Percentiles rank a stretch among this genome's conserved stretches.
phyloP scores from a whole-genome alignment of 164 flowering plant species.

The Stephania yunnanensis region DNA sequence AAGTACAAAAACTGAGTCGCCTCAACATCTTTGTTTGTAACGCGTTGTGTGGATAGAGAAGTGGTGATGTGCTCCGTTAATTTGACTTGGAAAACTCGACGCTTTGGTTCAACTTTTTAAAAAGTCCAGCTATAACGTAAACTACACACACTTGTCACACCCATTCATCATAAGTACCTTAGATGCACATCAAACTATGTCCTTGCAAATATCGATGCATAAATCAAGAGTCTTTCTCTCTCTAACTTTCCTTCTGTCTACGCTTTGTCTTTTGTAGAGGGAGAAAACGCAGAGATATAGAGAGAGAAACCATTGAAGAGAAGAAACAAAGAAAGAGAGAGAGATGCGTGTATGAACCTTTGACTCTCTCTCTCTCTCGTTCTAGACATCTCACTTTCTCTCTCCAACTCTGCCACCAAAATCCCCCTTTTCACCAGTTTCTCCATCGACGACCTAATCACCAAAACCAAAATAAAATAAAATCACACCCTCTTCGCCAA shows the following conservation, averaged over 20 bases:
- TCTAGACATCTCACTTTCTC: too few relatives aligned
- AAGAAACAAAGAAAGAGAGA: constrained; percentile 15
- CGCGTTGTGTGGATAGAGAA: not conserved
- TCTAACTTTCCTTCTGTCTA: not conserved
- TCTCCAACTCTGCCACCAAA: not conserved
- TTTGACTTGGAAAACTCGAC: not conserved
- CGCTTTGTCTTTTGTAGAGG: constrained; percentile 1
- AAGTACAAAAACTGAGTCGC: too few relatives aligned
- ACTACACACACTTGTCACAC: too few relatives aligned
- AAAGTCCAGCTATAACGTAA: too few relatives aligned
- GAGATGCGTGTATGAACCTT: constrained; percentile 20
- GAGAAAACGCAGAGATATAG: not conserved
- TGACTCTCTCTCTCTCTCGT: constrained; percentile 23
- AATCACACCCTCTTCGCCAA: not conserved
- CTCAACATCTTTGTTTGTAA: not conserved
- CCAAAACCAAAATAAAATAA: too few relatives aligned
- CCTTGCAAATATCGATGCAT: too few relatives aligned
- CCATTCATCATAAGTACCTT: too few relatives aligned
- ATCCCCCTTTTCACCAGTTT: constrained; percentile 1
- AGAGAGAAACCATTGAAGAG: not conserved
- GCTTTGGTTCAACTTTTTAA: not conserved
- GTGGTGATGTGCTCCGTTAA: not conserved
- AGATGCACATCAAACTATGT: too few relatives aligned
- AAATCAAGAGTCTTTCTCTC: not conserved
- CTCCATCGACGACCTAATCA: not conserved